phyloP scores from a whole-genome alignment of 2,329 filamentous ascomycete species.

The Tolypocladium cylindrosporum region DNA sequence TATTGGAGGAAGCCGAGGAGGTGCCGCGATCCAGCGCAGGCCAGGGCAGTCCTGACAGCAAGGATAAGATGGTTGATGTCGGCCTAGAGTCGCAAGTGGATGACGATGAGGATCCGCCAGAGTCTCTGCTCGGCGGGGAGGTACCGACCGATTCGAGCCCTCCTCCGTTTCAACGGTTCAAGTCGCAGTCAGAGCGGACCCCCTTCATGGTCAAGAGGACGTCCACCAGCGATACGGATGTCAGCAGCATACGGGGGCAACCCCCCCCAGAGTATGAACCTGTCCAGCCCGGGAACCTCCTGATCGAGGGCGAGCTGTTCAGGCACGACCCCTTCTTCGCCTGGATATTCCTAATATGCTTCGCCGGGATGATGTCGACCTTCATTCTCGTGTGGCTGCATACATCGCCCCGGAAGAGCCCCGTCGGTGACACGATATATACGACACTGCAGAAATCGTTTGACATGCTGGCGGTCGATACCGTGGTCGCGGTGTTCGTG shows the following conservation, averaged over 20 bases:
- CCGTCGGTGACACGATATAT: constrained; percentile 89
- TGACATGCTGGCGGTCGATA: constrained; percentile 83
- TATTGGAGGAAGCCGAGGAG: constrained; percentile 33
- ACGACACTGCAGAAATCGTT: constrained; percentile 79
- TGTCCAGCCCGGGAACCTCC: constrained; percentile 34
- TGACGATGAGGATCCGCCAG: constrained; percentile 46
- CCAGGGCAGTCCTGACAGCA: constrained; percentile 22
- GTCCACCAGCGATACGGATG: constrained; percentile 37
- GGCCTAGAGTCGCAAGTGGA: constrained; percentile 62
- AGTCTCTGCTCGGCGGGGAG: constrained; percentile 48
- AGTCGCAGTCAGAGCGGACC: constrained; percentile 25
- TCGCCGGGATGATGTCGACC: constrained; percentile 77
- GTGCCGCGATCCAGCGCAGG: constrained; percentile 23
- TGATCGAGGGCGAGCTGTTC: constrained; percentile 58
- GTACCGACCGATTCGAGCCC: constrained; percentile 41
- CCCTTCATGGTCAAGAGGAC: constrained; percentile 30
- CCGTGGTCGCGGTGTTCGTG: constrained; percentile 77
- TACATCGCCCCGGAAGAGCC: constrained; percentile 61
- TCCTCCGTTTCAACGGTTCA: constrained; percentile 54
- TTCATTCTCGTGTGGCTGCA: constrained; percentile 87
- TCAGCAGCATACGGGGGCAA: constrained; percentile 26
- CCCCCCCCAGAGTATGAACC: constrained; percentile 27
- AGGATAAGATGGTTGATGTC: constrained; percentile 75
- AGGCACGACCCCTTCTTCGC: constrained; percentile 87
- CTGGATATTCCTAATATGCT: constrained; percentile 75